Evolutionary conservation across 2,329 filamentous ascomycete genomes (phyloP).

Genomic region (Cytospora chrysosperma): DNA sequence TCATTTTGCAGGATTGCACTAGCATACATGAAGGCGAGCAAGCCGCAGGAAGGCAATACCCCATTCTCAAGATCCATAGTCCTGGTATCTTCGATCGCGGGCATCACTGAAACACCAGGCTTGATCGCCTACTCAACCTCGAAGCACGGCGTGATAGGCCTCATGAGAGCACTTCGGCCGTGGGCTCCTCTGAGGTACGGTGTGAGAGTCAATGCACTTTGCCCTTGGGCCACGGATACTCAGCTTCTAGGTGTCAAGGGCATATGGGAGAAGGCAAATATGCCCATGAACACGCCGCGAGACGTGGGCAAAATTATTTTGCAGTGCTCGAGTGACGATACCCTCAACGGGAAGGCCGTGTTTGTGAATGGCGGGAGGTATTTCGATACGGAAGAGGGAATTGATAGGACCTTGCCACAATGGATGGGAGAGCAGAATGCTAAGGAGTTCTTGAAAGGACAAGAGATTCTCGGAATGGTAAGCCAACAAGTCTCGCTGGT

Average conservation of each 20-base stretch:
- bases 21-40: constrained; percentile 44
- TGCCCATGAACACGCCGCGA: constrained; percentile 42
- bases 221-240: constrained; percentile 48
- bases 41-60: background rate
- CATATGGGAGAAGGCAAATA: constrained; percentile 37
- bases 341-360: constrained; percentile 30
- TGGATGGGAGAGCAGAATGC: constrained; percentile 33
- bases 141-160: constrained; percentile 51
- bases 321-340: constrained; percentile 36
- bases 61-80: constrained; percentile 30
- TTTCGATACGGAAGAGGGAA: constrained; percentile 31
- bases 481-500: background rate
- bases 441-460: constrained; percentile 25
- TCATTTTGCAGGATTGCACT: constrained; percentile 49
- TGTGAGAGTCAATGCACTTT: constrained; percentile 45
- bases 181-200: constrained; percentile 34
- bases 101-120: constrained; percentile 48
- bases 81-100: constrained; percentile 40
- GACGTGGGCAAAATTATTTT: constrained; percentile 43
- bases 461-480: constrained; percentile 28
- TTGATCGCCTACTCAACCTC: constrained; percentile 46
- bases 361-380: constrained; percentile 30
- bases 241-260: constrained; percentile 41
- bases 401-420: constrained; percentile 27
- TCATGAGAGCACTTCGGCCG: constrained; percentile 45